Percentiles rank a stretch among this genome's conserved stretches.
phyloP scores from a whole-genome alignment of 139 green algal genomes.

The Micromonas commoda region DNA sequence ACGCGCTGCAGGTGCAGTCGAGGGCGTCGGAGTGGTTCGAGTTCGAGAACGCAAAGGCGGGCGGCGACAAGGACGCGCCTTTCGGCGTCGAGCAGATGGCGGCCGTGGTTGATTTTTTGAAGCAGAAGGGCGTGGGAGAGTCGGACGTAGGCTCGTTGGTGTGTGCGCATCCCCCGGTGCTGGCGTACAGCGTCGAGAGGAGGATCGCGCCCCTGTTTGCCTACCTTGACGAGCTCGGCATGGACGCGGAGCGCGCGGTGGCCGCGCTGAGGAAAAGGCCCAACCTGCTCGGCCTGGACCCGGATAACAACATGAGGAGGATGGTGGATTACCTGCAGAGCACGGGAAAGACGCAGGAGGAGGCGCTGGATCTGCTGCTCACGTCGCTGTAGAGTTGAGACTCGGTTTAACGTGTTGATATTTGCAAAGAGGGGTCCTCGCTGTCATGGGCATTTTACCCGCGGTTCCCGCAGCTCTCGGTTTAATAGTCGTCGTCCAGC shows the following conservation, averaged over 20 bases:
- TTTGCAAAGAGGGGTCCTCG: too few species aligned
- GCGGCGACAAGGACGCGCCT: background rate
- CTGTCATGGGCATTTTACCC: too few species aligned
- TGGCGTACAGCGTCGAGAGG: slow-evolving; percentile 8
- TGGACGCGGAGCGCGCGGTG: background rate
- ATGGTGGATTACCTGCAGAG: slow-evolving; percentile 24
- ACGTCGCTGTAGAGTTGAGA: slow-evolving; percentile 3
- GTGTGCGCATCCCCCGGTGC: background rate
- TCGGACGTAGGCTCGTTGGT: background rate
- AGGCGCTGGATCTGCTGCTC: slow-evolving; percentile 16
- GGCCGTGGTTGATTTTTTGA: slow-evolving; percentile 15
- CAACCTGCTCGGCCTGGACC: slow-evolving; percentile 12
- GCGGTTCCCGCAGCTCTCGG: too few species aligned
- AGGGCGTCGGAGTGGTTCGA: slow-evolving; percentile 14
- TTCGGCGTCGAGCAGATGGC: background rate
- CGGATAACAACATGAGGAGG: slow-evolving; percentile 10
- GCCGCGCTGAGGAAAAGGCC: background rate
- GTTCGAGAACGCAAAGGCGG: background rate
- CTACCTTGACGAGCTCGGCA: slow-evolving; percentile 10
- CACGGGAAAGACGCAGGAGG: background rate
- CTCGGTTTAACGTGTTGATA: too few species aligned
- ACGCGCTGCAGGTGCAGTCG: slow-evolving; percentile 3
- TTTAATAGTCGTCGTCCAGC: slow-evolving; percentile 84
- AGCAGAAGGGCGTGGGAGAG: background rate
- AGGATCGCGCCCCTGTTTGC: slow-evolving; percentile 9